Evolutionary conservation across 176 grass and related monocot genomes (phyloP).

Genomic region (Zizania latifolia): DNA sequence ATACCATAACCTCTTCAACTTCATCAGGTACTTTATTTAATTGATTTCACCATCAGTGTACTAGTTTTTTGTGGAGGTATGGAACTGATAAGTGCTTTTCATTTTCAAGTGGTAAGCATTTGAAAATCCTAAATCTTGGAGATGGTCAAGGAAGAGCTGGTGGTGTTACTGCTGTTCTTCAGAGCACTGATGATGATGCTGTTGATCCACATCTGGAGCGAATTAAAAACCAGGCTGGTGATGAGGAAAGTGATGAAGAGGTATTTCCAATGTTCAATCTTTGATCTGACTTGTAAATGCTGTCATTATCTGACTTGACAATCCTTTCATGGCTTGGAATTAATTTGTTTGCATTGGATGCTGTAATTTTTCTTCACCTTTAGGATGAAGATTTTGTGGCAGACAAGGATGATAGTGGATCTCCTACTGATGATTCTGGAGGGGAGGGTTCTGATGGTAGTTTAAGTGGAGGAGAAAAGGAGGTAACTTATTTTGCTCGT

Average conservation of each 20-base stretch:
- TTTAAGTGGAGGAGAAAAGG: conserved; percentile 63
- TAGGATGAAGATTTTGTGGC: conserved; percentile 87
- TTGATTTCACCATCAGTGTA: neutral
- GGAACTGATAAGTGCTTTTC: conserved; percentile 10
- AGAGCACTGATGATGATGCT: conserved; percentile 48
- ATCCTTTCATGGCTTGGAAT: neutral
- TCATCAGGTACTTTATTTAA: conserved; percentile 43
- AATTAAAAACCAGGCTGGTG: conserved; percentile 56
- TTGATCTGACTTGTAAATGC: neutral
- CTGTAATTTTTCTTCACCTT: conserved; percentile 19
- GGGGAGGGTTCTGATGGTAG: conserved; percentile 72
- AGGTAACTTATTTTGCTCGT: conserved; percentile 32
- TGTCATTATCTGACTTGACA: neutral
- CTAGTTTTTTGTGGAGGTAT: neutral
- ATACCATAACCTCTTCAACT: conserved; percentile 77
- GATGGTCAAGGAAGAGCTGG: conserved; percentile 33
- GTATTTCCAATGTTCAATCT: conserved; percentile 23
- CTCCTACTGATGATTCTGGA: conserved; percentile 76
- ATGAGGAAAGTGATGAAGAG: conserved; percentile 87
- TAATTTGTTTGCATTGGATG: neutral
- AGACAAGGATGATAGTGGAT: conserved; percentile 71
- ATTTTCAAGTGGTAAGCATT: conserved; percentile 49
- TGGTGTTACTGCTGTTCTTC: conserved; percentile 55
- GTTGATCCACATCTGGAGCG: conserved; percentile 65
- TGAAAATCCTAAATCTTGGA: conserved; percentile 82